Base-by-base conservation (phyloP, 352 stramenopile genomes). In the Globisporangium cystogenes region DNA sequence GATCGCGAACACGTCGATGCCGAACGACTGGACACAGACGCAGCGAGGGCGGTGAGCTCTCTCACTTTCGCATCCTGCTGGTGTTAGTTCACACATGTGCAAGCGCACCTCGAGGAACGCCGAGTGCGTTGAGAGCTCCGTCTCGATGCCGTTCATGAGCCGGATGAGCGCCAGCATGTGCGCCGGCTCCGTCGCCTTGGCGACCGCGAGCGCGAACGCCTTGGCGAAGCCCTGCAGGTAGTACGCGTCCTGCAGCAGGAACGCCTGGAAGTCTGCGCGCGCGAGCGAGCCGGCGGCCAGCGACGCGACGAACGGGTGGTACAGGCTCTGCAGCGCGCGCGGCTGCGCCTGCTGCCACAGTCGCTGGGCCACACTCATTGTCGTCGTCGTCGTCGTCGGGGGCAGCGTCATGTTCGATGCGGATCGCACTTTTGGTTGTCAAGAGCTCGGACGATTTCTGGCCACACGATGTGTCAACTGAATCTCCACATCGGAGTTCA, bases 161-260 rank as follows among this genome's bases (percentile, higher is more conserved):
- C 59, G 51, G 27, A 85, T 66, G 18, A 85, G 53, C 49, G 47
- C 60, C 23, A 75, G 68, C 45, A 62, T 58, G 48, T 78, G 65
- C 33, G 48, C 36, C 42, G 67, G 55, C n/a, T 61, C 48, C 23
- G 47, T 42, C 5, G 64, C 65, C 60, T 85, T 85, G 51, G 64
- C 74, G 40, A 76, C 55, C 4, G 71, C 71, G 37, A 63, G 57
- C 49, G 68, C 74, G 55, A 78, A 85, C 26, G 74, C 71, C 60
- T 78, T 68, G 41, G 65, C 59, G 51, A 85, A 85, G 5, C 60
- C 71, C 24, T 75, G 56, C 20, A 85, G 54, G 49, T 68, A 85
- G 62, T 73, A 82, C 31, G 74, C 71, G 57, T 85, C 74, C 60
- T 85, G 74, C 47, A 77, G 57, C 51, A 85, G 51, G 45, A 79